Base-by-base conservation (phyloP, 495 filamentous ascomycete species). In the Xylaria bambusicola region DNA sequence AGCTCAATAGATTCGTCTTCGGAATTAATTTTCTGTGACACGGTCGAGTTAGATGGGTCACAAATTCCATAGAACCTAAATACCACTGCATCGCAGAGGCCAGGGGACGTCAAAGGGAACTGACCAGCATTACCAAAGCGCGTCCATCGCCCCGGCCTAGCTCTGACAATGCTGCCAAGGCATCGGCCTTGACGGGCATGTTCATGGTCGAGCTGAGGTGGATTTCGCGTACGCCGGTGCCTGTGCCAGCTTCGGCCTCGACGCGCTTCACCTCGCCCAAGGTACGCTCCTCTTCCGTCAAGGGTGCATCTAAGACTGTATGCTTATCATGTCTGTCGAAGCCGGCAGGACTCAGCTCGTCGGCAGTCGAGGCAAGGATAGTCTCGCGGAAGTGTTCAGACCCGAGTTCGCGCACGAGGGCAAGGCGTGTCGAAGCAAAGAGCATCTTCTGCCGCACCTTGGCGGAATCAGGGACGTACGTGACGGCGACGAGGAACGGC, bases 401-500 rank as follows among this genome's bases (percentile, higher is more conserved):
- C 46, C 94, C 94, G 15, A 98, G 80, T 75, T 97, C 93, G 41
- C 93, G 82, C 40, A 87, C 79, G 10, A 98, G 80, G 0, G 92
- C 93, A 53, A 93, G 79, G 38, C 92, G 84, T 17, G 94, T 96
- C 40, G 89, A 85, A 33, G 94, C 93, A 73, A 97, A 96, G 50
- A 98, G 84, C 81, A 92, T 98, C 82, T 98, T 98, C 64, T 93
- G 88, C 40, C 94, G 88, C 38, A 98, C 94, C 17, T 89, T 89
- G 5, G 94, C 93, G 53, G 88, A 74, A 69, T 92, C 90, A 3
- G 94, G 94, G 44, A 98, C 90, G 70, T 96, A 97, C 29, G 94
- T 93, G 44, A 97, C 76, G 45, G 89, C 89, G 52, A 92, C 73
- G 60, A 94, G 86, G 55, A 79, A 78, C 3, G 78, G 78, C 8